Conservation (phyloP, 257 asterid species). For the Penstemon newberryi region DNA sequence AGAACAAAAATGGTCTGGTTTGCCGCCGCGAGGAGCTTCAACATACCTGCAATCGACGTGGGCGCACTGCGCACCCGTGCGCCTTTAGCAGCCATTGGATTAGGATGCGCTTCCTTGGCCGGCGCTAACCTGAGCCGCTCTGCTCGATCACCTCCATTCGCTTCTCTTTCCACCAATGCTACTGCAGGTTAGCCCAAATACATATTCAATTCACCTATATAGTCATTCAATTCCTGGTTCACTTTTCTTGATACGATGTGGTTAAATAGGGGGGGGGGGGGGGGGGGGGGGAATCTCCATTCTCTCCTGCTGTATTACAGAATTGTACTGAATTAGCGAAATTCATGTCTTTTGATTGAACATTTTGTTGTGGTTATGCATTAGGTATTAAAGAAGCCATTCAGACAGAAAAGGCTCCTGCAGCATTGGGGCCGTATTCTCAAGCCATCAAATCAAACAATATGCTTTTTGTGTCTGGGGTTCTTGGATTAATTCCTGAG, state of each 20-base stretch:
- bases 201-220: too few species aligned
- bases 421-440: constrained; percentile 93
- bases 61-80: constrained; percentile 49
- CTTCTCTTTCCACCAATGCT: constrained; percentile 31
- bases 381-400: constrained; percentile 76
- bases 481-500: constrained; percentile 80
- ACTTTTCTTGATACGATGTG: neutral
- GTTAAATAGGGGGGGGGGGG: neutral
- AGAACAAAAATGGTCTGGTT: constrained; percentile 59
- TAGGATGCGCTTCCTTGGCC: constrained; percentile 60
- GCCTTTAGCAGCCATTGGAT: constrained; percentile 46
- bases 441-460: constrained; percentile 90
- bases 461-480: constrained; percentile 80
- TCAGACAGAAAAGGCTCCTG: constrained; percentile 86
- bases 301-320: too few species aligned
- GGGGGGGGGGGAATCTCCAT: too few species aligned
- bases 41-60: constrained; percentile 64
- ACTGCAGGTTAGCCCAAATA: neutral
- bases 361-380: neutral
- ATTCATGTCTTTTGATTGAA: neutral
- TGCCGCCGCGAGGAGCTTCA: constrained; percentile 73
- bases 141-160: constrained; percentile 56
- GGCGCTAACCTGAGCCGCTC: constrained; percentile 53
- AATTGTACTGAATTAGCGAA: neutral
- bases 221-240: neutral